Conservation (phyloP, 2,329 filamentous ascomycete species). For the Ascocoryne sarcoides region DNA sequence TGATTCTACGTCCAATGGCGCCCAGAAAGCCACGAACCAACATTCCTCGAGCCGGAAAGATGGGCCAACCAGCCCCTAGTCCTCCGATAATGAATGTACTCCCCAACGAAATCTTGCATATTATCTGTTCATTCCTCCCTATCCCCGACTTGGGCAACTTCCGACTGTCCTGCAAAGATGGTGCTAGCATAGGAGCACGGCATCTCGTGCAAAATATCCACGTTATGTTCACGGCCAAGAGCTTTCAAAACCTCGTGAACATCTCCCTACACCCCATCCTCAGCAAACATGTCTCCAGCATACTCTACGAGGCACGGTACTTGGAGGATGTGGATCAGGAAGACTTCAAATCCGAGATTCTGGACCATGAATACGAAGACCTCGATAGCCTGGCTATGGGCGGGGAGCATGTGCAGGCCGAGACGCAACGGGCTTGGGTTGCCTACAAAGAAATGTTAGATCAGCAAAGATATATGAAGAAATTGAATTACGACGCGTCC, state of each 20-base stretch:
- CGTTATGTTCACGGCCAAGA: slow-evolving; percentile 3
- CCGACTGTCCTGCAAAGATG: too few species aligned
- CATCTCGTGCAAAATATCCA: background rate
- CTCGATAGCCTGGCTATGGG: too few species aligned
- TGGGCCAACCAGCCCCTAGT: too few species aligned
- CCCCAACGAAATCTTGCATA: too few species aligned
- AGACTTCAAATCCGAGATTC: background rate
- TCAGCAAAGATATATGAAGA: background rate
- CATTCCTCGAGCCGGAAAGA: too few species aligned
- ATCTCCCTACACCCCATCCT: slow-evolving; percentile 1
- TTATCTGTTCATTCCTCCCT: too few species aligned
- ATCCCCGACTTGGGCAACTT: too few species aligned
- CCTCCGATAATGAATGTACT: too few species aligned
- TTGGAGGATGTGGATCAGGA: background rate
- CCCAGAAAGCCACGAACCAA: too few species aligned
- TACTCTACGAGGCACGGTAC: slow-evolving; percentile 1
- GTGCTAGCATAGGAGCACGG: background rate
- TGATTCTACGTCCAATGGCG: too few species aligned
- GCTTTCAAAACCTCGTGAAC: slow-evolving; percentile 2
- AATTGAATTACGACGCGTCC: background rate
- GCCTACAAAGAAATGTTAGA: background rate
- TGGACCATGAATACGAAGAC: too few species aligned
- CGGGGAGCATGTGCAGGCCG: too few species aligned
- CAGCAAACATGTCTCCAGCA: slow-evolving; percentile 1
- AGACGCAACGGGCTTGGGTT: background rate